Percentiles rank a stretch among this genome's conserved stretches.
These are phyloP conservation scores for Suillus subaureus DNA, from an alignment of 768 basidiomycete genomes.

Conservation along the genomic window DNA sequence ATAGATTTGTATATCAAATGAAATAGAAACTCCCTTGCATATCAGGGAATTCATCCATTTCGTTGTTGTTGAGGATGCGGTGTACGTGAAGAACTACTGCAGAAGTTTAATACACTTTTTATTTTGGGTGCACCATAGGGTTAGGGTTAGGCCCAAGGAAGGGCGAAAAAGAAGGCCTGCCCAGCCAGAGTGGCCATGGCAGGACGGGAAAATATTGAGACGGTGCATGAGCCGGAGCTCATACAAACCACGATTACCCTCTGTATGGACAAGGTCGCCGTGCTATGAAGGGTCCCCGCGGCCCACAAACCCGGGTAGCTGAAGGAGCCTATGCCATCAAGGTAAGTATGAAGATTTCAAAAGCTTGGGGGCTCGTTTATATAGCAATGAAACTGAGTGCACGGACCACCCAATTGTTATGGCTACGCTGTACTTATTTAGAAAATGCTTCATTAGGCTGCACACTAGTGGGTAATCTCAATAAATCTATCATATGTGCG, in stretches of 20 bases:
- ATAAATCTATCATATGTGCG: too few species aligned
- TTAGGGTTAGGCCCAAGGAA: conserved; percentile 48
- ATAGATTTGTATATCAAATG: background rate
- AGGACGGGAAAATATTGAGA: conserved; percentile 76
- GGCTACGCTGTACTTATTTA: too few species aligned
- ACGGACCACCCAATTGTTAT: conserved; percentile 27
- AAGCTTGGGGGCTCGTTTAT: conserved; percentile 22
- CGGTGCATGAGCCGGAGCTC: conserved; percentile 71
- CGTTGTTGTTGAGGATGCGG: too few species aligned
- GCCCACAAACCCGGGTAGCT: conserved; percentile 54
- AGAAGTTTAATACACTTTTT: too few species aligned
- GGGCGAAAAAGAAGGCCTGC: conserved; percentile 47
- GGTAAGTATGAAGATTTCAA: conserved; percentile 51
- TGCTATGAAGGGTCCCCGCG: conserved; percentile 61
- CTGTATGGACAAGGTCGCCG: conserved; percentile 72
- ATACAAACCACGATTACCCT: conserved; percentile 61
- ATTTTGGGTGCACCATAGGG: background rate
- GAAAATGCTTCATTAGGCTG: too few species aligned
- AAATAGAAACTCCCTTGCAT: background rate
- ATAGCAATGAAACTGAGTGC: conserved; percentile 21
- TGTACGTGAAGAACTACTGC: too few species aligned
- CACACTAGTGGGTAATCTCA: too few species aligned
- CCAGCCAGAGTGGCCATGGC: conserved; percentile 66
- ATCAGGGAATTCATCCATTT: too few species aligned
- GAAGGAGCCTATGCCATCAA: conserved; percentile 59